These are phyloP conservation scores for Pestalotiopsis sp. DNA, from an alignment of 2,329 filamentous ascomycete species.

Conservation along the genomic window DNA sequence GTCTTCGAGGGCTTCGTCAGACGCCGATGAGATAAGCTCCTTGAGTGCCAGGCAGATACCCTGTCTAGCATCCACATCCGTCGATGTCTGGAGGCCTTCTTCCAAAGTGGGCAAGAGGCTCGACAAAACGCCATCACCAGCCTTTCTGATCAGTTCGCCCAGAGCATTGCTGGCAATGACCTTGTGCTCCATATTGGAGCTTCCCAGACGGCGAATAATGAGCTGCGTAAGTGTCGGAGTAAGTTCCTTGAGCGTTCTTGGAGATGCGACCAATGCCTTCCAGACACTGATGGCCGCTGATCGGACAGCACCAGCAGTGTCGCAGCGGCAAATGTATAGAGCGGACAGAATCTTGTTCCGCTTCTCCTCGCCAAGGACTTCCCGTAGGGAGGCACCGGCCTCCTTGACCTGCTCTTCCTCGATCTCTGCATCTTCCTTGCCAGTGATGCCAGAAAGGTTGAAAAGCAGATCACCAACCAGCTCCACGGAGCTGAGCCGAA, in stretches of 20 bases:
- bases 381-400: constrained; percentile 88
- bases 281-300: constrained; percentile 89
- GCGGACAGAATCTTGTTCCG: constrained; percentile 97
- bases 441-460: constrained; percentile 93
- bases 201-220: constrained; percentile 90
- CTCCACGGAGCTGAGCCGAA: constrained; percentile 97
- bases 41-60: constrained; percentile 96
- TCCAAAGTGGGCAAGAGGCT: constrained; percentile 89
- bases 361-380: constrained; percentile 93
- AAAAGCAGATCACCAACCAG: constrained; percentile 95
- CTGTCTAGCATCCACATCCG: constrained; percentile 90
- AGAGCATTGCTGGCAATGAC: constrained; percentile 97
- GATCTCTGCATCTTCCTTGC: constrained; percentile 73
- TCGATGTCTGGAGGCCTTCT: constrained; percentile 84
- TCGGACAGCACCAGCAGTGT: constrained; percentile 90
- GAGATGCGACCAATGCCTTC: constrained; percentile 94
- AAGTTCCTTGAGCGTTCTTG: constrained; percentile 90
- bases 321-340: constrained; percentile 94
- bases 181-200: constrained; percentile 97
- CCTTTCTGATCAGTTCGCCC: constrained; percentile 94
- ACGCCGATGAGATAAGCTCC: constrained; percentile 88
- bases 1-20: constrained; percentile 85
- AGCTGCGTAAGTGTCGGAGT: constrained; percentile 93
- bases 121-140: constrained; percentile 88
- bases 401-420: constrained; percentile 80